A percentile compares a stretch with the other conserved stretches of the same genome.
Conservation (phyloP, 768 basidiomycete genomes). For the Tylopilus plumbeoviolaceoides region DNA sequence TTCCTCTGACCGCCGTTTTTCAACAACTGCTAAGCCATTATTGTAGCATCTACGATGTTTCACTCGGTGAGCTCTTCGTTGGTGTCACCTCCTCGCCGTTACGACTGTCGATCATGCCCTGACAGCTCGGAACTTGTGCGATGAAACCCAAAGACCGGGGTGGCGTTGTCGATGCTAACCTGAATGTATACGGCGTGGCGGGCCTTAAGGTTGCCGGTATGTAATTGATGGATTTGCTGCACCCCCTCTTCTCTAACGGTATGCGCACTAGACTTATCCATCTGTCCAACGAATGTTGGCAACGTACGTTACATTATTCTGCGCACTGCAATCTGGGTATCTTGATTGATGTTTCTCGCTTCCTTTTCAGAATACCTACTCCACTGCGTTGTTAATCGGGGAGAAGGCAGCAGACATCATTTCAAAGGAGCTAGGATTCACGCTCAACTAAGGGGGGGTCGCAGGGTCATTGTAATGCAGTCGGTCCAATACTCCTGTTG, state of each 20-base stretch:
- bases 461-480: no score
- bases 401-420: conserved; percentile 17
- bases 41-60: conserved; percentile 6
- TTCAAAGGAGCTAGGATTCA: conserved; percentile 1
- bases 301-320: background rate
- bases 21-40: background rate
- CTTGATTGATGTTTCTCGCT: background rate
- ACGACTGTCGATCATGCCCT: background rate
- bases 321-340: no score
- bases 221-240: background rate
- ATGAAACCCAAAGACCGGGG: conserved; percentile 59
- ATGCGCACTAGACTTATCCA: background rate
- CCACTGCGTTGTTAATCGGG: conserved; percentile 14
- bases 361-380: conserved; percentile 11
- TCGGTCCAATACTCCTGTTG: no score
- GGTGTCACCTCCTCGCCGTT: background rate
- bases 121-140: conserved; percentile 59
- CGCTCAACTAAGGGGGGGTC: background rate
- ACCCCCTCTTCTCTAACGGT: background rate
- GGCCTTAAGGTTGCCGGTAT: conserved; percentile 59
- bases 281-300: background rate
- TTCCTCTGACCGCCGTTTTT: background rate
- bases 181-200: conserved; percentile 60
- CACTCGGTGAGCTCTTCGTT: conserved; percentile 14
- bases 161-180: conserved; percentile 50